Evolutionary conservation across 495 filamentous ascomycete genomes (phyloP).

Genomic region (Collariella sp.): DNA sequence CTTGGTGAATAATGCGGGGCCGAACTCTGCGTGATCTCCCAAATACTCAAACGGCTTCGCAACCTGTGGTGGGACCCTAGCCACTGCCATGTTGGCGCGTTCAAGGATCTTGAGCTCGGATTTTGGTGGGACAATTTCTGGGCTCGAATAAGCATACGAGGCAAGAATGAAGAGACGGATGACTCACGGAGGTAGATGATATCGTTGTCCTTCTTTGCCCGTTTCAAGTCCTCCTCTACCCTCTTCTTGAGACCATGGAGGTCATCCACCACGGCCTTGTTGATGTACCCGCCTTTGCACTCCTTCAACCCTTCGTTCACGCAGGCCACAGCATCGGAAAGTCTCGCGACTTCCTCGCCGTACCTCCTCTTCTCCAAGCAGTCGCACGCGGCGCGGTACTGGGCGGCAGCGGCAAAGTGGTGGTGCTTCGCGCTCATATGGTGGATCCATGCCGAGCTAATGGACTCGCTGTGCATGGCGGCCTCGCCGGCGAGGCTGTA

Average conservation of each 20-base stretch:
- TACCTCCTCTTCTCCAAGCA: slow-evolving; percentile 91
- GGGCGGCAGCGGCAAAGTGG: slow-evolving; percentile 93
- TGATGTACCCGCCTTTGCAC: slow-evolving; percentile 63
- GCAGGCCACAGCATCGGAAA: slow-evolving; percentile 72
- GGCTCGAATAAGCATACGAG: background rate
- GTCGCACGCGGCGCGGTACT: slow-evolving; percentile 88
- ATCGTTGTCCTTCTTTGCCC: slow-evolving; percentile 95
- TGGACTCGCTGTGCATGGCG: slow-evolving; percentile 76
- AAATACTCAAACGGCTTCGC: slow-evolving; percentile 70
- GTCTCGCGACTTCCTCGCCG: slow-evolving; percentile 86
- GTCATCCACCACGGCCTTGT: slow-evolving; percentile 72
- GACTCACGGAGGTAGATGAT: slow-evolving; percentile 69
- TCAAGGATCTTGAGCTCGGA: slow-evolving; percentile 79
- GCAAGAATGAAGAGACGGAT: background rate
- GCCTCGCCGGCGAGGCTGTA: slow-evolving; percentile 79
- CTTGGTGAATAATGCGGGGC: slow-evolving; percentile 78
- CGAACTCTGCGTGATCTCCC: slow-evolving; percentile 69
- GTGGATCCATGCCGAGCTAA: slow-evolving; percentile 95
- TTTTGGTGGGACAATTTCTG: slow-evolving; percentile 74
- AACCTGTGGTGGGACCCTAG: slow-evolving; percentile 73
- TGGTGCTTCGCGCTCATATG: slow-evolving; percentile 96
- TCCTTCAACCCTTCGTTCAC: slow-evolving; percentile 85
- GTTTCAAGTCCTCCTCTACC: slow-evolving; percentile 77
- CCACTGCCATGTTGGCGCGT: slow-evolving; percentile 77
- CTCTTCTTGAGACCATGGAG: slow-evolving; percentile 73